phyloP scores from a whole-genome alignment of 768 basidiomycete genomes.

The Psilocybe subaeruginosa region DNA sequence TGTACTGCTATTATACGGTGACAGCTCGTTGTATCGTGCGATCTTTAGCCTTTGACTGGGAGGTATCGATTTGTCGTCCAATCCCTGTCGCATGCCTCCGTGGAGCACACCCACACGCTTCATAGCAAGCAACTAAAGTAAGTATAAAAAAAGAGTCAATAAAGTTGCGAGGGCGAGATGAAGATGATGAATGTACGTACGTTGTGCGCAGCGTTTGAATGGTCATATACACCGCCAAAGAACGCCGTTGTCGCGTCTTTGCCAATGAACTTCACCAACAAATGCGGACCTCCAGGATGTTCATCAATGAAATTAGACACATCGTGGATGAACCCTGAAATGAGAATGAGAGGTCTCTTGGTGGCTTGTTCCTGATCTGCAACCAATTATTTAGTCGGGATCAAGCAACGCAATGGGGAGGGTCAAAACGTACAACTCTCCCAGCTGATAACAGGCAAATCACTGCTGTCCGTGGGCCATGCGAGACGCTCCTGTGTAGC shows the following conservation, averaged over 20 bases:
- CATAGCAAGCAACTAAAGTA: slow-evolving; percentile 51
- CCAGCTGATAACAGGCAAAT: slow-evolving; percentile 85
- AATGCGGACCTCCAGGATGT: slow-evolving; percentile 89
- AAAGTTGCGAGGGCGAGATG: slow-evolving; percentile 32
- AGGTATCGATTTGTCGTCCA: slow-evolving; percentile 68
- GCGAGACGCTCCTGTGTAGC: slow-evolving; percentile 72
- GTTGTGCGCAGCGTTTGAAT: slow-evolving; percentile 63
- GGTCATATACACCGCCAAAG: slow-evolving; percentile 77
- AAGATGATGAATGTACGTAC: slow-evolving; percentile 33
- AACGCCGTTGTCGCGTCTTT: slow-evolving; percentile 93
- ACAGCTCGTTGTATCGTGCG: slow-evolving; percentile 63
- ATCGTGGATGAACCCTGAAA: slow-evolving; percentile 95
- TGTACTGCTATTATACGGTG: slow-evolving; percentile 55
- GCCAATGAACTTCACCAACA: slow-evolving; percentile 84
- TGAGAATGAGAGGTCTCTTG: slow-evolving; percentile 80
- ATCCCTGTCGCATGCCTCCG: slow-evolving; percentile 49
- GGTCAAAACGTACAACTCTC: slow-evolving; percentile 66
- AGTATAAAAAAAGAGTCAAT: slow-evolving; percentile 57
- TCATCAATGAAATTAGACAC: slow-evolving; percentile 84
- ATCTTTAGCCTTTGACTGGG: slow-evolving; percentile 76
- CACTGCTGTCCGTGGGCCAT: slow-evolving; percentile 79
- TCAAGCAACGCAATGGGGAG: not conserved
- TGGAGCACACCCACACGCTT: slow-evolving; percentile 63
- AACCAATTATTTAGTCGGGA: slow-evolving; percentile 6
- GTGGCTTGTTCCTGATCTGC: slow-evolving; percentile 78